Evolutionary conservation across 2,329 filamentous ascomycete species (phyloP), one percentile per base, ranked within the genome.

Genomic region (Fusarium kyushuense): DNA sequence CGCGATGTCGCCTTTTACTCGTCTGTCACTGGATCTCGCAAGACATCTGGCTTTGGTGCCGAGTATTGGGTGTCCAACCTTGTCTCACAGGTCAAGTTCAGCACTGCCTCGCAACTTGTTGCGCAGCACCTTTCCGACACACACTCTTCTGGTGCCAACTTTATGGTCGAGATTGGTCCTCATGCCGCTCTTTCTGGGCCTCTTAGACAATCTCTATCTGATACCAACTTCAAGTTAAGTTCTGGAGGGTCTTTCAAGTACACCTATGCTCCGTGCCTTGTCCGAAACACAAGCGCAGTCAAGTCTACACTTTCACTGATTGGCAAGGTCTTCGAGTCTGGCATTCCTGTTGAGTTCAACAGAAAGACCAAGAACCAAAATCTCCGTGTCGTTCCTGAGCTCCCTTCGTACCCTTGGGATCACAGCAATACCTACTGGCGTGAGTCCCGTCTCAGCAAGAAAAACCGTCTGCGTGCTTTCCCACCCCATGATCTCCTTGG

Each of bases 401-500:
- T 83, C 1, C 80, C 82, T 2, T 65, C 67, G 2, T 84, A 84
- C 63, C 70, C 74, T 0, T 84, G 81, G 81, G 76, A 83, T 36
- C 79, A 83, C 56, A 64, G 42, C 42, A 51, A 61, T 27, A 62
- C 38, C 12, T 68, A 65, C 36, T 68, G 62, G 65, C 62, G 46
- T 12, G 58, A 68, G n/a, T 63, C 58, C 1, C 17, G 58, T 3
- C 57, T 47, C 3, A 65, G 54, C 32, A 63, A 60, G 36, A 32
- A 41, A 13, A 48, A 59, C 25, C 59, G 54, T 6, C 7, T 58
- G 8, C 52, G 57, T 9, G 48, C n/a, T 0, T 65, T 61, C 23
- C 55, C 56, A 5, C 52, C 43, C 2, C 65, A 68, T 4, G 65
- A 68, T 13, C 46, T 65, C 1, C 10, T 68, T 2, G 63, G 65